Conservation (phyloP, 345 rosid species). For the Populus nigra region DNA sequence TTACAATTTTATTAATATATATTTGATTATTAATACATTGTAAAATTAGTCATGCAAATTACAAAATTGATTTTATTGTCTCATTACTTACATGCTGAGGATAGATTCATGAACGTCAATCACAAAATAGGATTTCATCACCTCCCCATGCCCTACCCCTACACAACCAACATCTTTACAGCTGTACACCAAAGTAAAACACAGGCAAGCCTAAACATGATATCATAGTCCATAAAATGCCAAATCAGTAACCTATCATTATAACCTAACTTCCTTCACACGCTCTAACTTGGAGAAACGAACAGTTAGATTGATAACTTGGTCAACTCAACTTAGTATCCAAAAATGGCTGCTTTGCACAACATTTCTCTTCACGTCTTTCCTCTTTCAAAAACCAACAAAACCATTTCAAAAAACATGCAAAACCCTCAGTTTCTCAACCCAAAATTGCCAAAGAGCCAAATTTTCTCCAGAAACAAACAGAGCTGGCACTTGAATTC, state of each 20-base stretch:
- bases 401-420: conserved; percentile 24
- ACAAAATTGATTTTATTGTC: too few species aligned
- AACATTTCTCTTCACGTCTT: conserved; percentile 52
- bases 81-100: too few species aligned
- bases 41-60: too few species aligned
- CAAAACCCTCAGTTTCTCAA: conserved; percentile 11
- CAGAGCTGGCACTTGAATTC: conserved; percentile 44
- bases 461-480: conserved; percentile 37
- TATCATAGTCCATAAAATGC: not conserved
- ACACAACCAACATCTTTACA: not conserved
- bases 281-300: conserved; percentile 37
- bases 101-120: too few species aligned
- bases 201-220: not conserved
- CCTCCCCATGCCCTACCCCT: not conserved
- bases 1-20: too few species aligned
- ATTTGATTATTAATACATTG: too few species aligned
- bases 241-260: not conserved
- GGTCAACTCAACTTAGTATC: conserved; percentile 27
- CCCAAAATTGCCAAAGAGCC: conserved; percentile 32
- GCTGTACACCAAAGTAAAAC: not conserved
- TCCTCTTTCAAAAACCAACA: conserved; percentile 49
- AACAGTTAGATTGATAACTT: conserved; percentile 28
- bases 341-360: conserved; percentile 67
- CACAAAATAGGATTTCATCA: not conserved
- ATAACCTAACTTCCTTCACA: conserved; percentile 5